Percentiles rank a stretch among this genome's conserved stretches.
Conservation (phyloP, 2,329 filamentous ascomycete genomes). For the Alternaria burnsii region DNA sequence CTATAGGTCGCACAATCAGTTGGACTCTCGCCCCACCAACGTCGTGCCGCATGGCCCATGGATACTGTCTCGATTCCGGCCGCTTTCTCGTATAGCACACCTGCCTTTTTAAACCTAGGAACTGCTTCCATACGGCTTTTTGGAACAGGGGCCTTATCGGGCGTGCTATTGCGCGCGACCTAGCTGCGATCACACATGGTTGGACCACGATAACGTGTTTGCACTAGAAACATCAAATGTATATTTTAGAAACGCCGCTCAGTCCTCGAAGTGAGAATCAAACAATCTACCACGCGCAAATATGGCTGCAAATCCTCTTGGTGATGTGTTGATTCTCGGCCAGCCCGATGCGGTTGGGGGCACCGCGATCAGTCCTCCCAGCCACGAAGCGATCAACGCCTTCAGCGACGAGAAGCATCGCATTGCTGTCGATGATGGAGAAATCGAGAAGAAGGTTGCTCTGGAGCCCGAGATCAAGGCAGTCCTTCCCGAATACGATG, state of each 20-base stretch:
- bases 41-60: not conserved
- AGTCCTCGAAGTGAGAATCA: not conserved
- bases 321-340: constrained; percentile 21
- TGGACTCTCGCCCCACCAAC: not conserved
- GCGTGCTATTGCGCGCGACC: constrained; percentile 8
- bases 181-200: constrained; percentile 10
- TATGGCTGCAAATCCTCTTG: constrained; percentile 24
- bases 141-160: constrained; percentile 3
- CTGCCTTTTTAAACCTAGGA: constrained; percentile 20
- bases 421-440: constrained; percentile 11
- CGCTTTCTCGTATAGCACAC: constrained; percentile 6
- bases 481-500: constrained; percentile 17
- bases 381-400: constrained; percentile 20
- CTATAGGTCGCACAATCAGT: not conserved
- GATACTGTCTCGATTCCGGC: not conserved
- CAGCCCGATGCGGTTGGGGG: constrained; percentile 18
- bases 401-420: constrained; percentile 23
- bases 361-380: constrained; percentile 15
- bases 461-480: constrained; percentile 22
- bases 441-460: constrained; percentile 12
- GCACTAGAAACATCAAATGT: not conserved
- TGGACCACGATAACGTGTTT: constrained; percentile 4
- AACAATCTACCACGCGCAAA: not conserved
- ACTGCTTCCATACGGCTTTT: constrained; percentile 2
- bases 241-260: not conserved